Base-by-base conservation (phyloP, 257 asterid genomes). In the Nicotiana attenuata region DNA sequence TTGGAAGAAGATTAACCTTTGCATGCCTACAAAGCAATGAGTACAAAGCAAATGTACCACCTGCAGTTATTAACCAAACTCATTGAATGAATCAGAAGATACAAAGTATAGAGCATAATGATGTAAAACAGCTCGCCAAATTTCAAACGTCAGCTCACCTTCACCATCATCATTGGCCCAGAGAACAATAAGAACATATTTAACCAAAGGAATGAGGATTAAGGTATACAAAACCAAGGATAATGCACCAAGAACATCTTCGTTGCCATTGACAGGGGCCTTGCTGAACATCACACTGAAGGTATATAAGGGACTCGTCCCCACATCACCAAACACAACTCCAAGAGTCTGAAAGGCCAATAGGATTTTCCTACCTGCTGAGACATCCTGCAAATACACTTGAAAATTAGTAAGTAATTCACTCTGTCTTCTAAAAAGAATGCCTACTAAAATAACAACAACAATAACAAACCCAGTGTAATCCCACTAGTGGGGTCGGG, bases 91-190 rank as follows among this genome's bases (percentile, higher is more conserved):
- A 71, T 71, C 35, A 45, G 78, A 71, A 71, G 14, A 45, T 31
- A 71, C 35, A 41, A 71, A 45, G 45, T 14, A 71, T 1, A 55
- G 35, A 71, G 59, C 59, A 71, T 20, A 45, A 71, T 71, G 33
- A 71, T 71, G 59, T 22, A 45, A 41, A 45, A 5, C 35, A 71
- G 22, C 78, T 71, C 47, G 60, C 78, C 59, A 45, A 45, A 13
- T 45, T 71, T 71, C 78, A 71, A 71, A 71, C 28, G 13, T 47
- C 69, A 11, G 55, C 85, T 79, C 91, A 96, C 99, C 99, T 96
- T 96, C 98, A 84, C 99, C 99, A 78, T 96, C 97, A 82, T 96
- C 99, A 84, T 96, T 96, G 24, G 98, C 99, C 98, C 98, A 96
- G 52, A 96, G 97, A 84, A 96, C 98, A 84, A 94, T 91, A 59